phyloP scores from a whole-genome alignment of 768 basidiomycete species.

The Boletus pseudopeckii region DNA sequence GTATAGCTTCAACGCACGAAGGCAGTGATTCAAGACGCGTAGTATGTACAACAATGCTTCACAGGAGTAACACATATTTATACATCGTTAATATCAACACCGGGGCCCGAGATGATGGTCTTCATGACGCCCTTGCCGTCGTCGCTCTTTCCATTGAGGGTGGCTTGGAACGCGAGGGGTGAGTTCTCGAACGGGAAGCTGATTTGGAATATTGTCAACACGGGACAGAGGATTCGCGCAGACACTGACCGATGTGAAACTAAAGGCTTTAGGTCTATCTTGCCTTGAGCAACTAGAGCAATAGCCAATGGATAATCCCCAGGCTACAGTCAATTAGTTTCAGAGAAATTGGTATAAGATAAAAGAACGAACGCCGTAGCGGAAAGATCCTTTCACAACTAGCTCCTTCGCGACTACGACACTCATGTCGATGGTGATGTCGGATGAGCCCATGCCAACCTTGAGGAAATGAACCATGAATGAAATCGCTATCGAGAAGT shows the following conservation, averaged over 20 bases:
- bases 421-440: slow-evolving; percentile 71
- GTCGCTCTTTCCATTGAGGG: slow-evolving; percentile 71
- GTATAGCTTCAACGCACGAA: neutral
- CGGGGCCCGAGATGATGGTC: slow-evolving; percentile 83
- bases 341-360: neutral
- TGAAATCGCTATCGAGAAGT: neutral
- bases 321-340: slow-evolving; percentile 41
- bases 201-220: neutral
- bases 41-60: neutral
- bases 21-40: neutral
- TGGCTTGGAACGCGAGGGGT: slow-evolving; percentile 76
- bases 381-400: slow-evolving; percentile 86
- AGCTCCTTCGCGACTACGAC: slow-evolving; percentile 75
- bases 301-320: slow-evolving; percentile 87
- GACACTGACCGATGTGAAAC: slow-evolving; percentile 75
- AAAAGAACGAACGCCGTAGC: slow-evolving; percentile 61
- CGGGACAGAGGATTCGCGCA: neutral
- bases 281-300: slow-evolving; percentile 75
- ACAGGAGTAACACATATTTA: slow-evolving; percentile 19
- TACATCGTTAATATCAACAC: slow-evolving; percentile 43
- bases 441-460: slow-evolving; percentile 84
- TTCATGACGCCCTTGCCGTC: slow-evolving; percentile 91
- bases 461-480: slow-evolving; percentile 27
- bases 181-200: slow-evolving; percentile 79
- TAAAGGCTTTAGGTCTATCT: slow-evolving; percentile 82